Conservation (phyloP, 2,329 filamentous ascomycete species). For the Claviceps arundinis region DNA sequence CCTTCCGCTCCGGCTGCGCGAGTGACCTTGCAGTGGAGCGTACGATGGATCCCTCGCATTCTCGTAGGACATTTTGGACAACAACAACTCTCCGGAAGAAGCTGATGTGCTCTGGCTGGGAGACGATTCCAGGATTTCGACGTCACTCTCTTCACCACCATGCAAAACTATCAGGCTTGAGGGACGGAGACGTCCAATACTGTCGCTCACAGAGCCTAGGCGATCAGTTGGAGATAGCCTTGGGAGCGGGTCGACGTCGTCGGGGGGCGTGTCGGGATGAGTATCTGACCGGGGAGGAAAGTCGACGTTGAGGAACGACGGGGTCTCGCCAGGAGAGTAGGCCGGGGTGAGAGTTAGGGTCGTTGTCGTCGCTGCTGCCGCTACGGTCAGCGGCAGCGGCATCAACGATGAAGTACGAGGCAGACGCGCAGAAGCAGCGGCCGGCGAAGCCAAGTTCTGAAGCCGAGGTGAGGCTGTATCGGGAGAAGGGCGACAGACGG, state of each 20-base stretch:
- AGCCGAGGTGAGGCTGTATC: constrained; percentile 9
- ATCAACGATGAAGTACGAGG: constrained; percentile 31
- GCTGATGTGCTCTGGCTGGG: constrained; percentile 2
- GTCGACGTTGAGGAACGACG: background rate
- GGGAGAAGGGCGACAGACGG: background rate
- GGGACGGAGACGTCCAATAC: background rate
- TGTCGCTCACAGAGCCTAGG: constrained; percentile 12
- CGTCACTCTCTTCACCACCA: constrained; percentile 6
- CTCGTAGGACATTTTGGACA: constrained; percentile 18
- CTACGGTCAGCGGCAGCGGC: constrained; percentile 16
- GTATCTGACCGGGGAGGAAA: background rate
- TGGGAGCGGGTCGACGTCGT: constrained; percentile 4
- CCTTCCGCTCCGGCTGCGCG: constrained; percentile 19
- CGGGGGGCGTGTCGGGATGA: constrained; percentile 4
- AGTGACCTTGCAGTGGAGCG: constrained; percentile 16
- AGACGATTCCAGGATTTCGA: constrained; percentile 9
- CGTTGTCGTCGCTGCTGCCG: constrained; percentile 9
- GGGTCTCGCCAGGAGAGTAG: constrained; percentile 2
- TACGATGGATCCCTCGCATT: constrained; percentile 15
- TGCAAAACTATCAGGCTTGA: constrained; percentile 5
- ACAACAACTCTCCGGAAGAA: constrained; percentile 3
- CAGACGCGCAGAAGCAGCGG: constrained; percentile 19
- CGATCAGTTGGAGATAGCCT: constrained; percentile 14
- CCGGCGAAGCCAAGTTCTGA: constrained; percentile 15
- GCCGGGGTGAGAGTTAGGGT: constrained; percentile 2